Evolutionary conservation across 73 alveolate genomes (phyloP).

Genomic region (Stentor roeselii): DNA sequence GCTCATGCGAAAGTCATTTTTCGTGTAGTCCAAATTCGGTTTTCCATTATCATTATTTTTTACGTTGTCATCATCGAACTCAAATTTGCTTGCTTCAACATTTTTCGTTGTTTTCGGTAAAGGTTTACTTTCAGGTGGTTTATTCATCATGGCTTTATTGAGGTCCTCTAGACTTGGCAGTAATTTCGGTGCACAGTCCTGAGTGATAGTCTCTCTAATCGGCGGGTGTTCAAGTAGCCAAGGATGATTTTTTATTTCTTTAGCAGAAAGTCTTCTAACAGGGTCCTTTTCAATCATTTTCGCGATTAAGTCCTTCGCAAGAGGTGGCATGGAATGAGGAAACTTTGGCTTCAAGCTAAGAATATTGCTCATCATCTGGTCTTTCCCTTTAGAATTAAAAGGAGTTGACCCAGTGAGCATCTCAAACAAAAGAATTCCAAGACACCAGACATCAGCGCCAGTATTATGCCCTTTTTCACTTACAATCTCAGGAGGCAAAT

Average conservation of each 20-base stretch:
- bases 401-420: conserved; percentile 54
- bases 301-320: conserved; percentile 22
- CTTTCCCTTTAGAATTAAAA: conserved; percentile 26
- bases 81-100: neutral
- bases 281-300: conserved; percentile 16
- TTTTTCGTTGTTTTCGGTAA: neutral
- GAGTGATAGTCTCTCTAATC: conserved; percentile 26
- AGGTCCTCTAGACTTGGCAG: neutral
- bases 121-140: neutral
- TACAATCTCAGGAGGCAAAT: conserved; percentile 69
- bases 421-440: conserved; percentile 48
- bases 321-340: conserved; percentile 22
- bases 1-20: neutral
- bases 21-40: no score
- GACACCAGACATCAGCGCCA: conserved; percentile 43
- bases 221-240: conserved; percentile 18
- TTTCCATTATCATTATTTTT: neutral
- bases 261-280: neutral
- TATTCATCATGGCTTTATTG: neutral
- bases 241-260: neutral
- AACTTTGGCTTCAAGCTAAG: neutral
- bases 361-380: conserved; percentile 23
- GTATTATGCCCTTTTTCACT: conserved; percentile 27
- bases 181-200: conserved; percentile 2
- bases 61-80: neutral